phyloP scores from a whole-genome alignment of 352 stramenopile species.

The Pythium scleroteichum region DNA sequence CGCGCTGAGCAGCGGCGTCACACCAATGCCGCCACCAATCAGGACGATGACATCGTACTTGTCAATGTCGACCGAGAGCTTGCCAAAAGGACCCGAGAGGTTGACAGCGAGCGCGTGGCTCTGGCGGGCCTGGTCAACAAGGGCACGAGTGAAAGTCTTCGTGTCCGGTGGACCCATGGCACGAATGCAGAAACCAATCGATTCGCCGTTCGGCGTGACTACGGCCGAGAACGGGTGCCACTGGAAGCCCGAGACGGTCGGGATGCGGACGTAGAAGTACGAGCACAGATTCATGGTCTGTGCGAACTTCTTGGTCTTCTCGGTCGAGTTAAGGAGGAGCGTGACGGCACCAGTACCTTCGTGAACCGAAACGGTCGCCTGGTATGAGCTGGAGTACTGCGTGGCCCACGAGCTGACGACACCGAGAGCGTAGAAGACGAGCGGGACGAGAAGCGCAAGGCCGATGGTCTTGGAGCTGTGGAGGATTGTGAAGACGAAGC shows the following conservation, averaged over 20 bases:
- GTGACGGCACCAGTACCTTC: conserved; percentile 43
- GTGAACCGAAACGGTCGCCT: conserved; percentile 45
- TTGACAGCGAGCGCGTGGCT: conserved; percentile 50
- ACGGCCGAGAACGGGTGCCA: conserved; percentile 86
- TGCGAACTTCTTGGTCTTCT: conserved; percentile 63
- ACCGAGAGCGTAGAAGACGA: conserved; percentile 61
- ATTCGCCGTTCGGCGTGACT: conserved; percentile 67
- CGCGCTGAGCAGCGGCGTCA: conserved; percentile 75
- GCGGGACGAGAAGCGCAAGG: conserved; percentile 55
- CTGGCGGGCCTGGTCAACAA: conserved; percentile 45
- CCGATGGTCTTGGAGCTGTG: conserved; percentile 61
- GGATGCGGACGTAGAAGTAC: conserved; percentile 79
- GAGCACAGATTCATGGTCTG: conserved; percentile 55
- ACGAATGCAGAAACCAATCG: conserved; percentile 78
- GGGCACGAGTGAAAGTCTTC: conserved; percentile 49
- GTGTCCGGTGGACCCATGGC: conserved; percentile 37
- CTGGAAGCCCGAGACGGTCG: conserved; percentile 59
- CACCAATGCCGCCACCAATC: conserved; percentile 69
- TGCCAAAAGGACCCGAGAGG: conserved; percentile 71
- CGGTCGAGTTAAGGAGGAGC: conserved; percentile 50
- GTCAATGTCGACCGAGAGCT: conserved; percentile 59
- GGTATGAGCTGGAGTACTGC: conserved; percentile 48
- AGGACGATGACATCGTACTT: conserved; percentile 69
- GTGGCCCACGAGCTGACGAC: conserved; percentile 54
- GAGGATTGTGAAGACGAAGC: conserved; percentile 76